Conservation (phyloP, 179 eudicot genomes). For the Patellifolia procumbens region DNA sequence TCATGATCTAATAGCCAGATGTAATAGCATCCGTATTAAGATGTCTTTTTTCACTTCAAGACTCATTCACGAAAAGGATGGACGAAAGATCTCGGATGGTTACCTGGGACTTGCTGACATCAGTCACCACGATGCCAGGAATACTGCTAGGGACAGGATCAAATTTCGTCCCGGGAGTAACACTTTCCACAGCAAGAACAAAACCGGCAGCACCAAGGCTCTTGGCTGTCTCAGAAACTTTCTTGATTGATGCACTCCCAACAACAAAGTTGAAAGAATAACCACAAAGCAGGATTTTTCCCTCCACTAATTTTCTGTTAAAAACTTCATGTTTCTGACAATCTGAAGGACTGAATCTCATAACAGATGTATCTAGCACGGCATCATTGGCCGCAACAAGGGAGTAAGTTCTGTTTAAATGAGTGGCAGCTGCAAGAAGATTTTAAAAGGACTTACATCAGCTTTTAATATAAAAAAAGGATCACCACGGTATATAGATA, state of each 20-base stretch:
- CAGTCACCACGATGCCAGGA: constrained; percentile 89
- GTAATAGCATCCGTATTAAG: background rate
- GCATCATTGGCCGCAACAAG: constrained; percentile 96
- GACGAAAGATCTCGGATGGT: constrained; percentile 11
- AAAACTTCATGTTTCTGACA: constrained; percentile 91
- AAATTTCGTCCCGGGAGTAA: constrained; percentile 90
- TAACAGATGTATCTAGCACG: constrained; percentile 65
- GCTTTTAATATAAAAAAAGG: background rate
- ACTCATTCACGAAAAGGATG: background rate
- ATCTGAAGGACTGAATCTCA: constrained; percentile 74
- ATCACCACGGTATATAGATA: background rate
- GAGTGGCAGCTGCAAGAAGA: constrained; percentile 75
- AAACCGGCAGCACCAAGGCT: constrained; percentile 92
- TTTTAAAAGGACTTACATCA: constrained; percentile 20
- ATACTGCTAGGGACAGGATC: constrained; percentile 91
- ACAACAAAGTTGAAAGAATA: constrained; percentile 91
- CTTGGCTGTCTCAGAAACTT: constrained; percentile 82
- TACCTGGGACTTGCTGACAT: constrained; percentile 80
- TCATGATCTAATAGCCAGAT: background rate
- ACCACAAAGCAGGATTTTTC: constrained; percentile 92
- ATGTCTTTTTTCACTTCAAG: background rate
- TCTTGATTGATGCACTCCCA: constrained; percentile 89
- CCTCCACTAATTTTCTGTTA: constrained; percentile 77
- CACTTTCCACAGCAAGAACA: constrained; percentile 92
- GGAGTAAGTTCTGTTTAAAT: constrained; percentile 57